Base-by-base conservation (phyloP, 2,329 filamentous ascomycete genomes). In the Fusarium odoratissimum region DNA sequence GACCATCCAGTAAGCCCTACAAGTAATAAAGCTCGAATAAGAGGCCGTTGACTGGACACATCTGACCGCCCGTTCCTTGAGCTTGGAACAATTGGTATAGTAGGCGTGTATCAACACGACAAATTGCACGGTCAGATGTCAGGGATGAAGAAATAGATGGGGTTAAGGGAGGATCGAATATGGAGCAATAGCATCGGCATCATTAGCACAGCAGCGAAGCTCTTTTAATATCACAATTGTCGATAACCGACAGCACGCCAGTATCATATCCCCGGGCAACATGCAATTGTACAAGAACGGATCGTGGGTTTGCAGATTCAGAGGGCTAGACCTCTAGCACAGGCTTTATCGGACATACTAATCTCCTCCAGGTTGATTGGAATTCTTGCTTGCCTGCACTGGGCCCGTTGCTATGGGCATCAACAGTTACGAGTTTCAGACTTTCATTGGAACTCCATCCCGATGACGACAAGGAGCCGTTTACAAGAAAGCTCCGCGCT, bases 181-280 rank as follows among this genome's bases (percentile, higher is more conserved):
- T 37, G 57, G 35, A 61, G 25, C 52, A 49, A 46, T 38, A 31
- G 44, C 56, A 38, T 28, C 38, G 38, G 52, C 45, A 57, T 57
- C 30, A 28, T 35, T 57, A 33, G n/a, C 21, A 49, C 41, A 58
- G 55, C 55, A 40, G 40, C 55, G 33, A 38, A 46, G 40, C 55
- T 49, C 62, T 60, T 72, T 74, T 69, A 60, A 69, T 38, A 64
- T 37, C 33, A 55, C 17, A 12, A 52, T 41, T 38, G 23, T 58
- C 31, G 31, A 63, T 58, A 40, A 33, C 30, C 16, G 37, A 37
- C 28, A 49, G 56, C 21, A 55, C 45, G 55, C 33, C 25, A 56
- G 55, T 64, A 66, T 64, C 68, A 75, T 77, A 71, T 78, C 72
- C 65, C 73, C 30, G 65, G 73, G 74, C 76, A 78, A 78, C 76